Conservation (phyloP, 768 basidiomycete species). For the Leccinum broughii region DNA sequence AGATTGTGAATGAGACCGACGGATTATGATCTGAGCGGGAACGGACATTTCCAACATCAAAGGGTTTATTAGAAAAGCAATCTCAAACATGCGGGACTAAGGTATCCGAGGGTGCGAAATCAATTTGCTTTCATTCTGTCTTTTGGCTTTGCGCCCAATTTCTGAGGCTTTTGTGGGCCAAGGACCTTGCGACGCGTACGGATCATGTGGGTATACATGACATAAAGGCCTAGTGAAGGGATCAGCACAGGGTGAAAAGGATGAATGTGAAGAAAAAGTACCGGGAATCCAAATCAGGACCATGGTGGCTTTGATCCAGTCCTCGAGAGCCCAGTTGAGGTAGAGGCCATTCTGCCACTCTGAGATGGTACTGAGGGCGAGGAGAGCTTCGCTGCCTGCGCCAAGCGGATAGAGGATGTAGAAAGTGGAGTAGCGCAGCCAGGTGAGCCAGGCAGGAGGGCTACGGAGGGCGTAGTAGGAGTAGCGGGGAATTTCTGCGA, state of each 20-base stretch:
- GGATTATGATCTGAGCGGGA: conserved; percentile 11
- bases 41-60: conserved; percentile 9
- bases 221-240: conserved; percentile 42
- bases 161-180: conserved; percentile 35
- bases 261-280: conserved; percentile 35
- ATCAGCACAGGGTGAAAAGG: neutral
- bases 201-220: conserved; percentile 63
- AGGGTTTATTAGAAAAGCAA: conserved; percentile 23
- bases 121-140: conserved; percentile 25
- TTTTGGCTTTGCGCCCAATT: conserved; percentile 38
- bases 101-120: neutral
- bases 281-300: conserved; percentile 90
- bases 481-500: conserved; percentile 92
- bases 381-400: conserved; percentile 85
- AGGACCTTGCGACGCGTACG: conserved; percentile 56
- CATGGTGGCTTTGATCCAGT: conserved; percentile 57
- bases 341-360: conserved; percentile 43
- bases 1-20: conserved; percentile 11
- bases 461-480: conserved; percentile 72
- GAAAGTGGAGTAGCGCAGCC: conserved; percentile 90
- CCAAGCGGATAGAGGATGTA: conserved; percentile 93
- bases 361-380: conserved; percentile 76
- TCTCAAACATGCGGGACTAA: neutral
- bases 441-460: conserved; percentile 60
- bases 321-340: conserved; percentile 52